Conservation (phyloP, 1,284 basidiomycete genomes). For the Cryptococcus jaspeensis region DNA sequence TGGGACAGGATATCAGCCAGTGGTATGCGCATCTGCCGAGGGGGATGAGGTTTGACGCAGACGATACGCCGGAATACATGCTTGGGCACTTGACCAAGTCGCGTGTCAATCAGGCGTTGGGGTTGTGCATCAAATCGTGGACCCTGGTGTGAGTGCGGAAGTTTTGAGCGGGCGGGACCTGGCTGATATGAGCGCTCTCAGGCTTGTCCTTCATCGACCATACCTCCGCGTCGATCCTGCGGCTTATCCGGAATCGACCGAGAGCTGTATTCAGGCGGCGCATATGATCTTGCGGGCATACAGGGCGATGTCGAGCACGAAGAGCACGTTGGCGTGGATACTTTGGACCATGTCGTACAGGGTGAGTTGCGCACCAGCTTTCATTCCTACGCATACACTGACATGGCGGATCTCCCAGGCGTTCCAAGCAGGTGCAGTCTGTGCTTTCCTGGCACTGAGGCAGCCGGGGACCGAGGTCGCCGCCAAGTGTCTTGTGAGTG, state of each 20-base stretch:
- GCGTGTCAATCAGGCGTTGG: conserved; percentile 45
- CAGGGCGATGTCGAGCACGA: conserved; percentile 36
- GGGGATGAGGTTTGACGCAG: conserved; percentile 44
- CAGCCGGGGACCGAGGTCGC: conserved; percentile 43
- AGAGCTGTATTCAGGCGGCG: conserved; percentile 42
- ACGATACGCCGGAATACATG: conserved; percentile 33
- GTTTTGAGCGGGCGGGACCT: not conserved
- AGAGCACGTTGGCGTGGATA: conserved; percentile 46
- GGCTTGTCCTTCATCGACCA: conserved; percentile 48
- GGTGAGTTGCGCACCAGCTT: conserved; percentile 20
- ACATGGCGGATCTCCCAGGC: conserved; percentile 25
- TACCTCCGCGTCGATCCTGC: conserved; percentile 49
- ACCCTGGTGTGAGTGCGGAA: conserved; percentile 41
- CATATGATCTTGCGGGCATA: conserved; percentile 45
- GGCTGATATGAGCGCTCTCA: conserved; percentile 10
- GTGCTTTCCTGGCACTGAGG: conserved; percentile 49
- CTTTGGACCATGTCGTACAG: conserved; percentile 50
- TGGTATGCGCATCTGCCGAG: conserved; percentile 47
- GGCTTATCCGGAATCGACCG: conserved; percentile 48
- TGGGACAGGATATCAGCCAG: conserved; percentile 45
- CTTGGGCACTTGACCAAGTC: conserved; percentile 14
- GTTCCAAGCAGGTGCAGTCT: conserved; percentile 50
- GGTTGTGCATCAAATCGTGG: conserved; percentile 47
- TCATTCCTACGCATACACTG: not conserved
- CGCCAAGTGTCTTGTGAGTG: conserved; percentile 40